A percentile compares a stretch with the other conserved stretches of the same genome.
These are phyloP conservation scores for Nemania sp. DNA, from an alignment of 2,329 filamentous ascomycete species.

Conservation along the genomic window DNA sequence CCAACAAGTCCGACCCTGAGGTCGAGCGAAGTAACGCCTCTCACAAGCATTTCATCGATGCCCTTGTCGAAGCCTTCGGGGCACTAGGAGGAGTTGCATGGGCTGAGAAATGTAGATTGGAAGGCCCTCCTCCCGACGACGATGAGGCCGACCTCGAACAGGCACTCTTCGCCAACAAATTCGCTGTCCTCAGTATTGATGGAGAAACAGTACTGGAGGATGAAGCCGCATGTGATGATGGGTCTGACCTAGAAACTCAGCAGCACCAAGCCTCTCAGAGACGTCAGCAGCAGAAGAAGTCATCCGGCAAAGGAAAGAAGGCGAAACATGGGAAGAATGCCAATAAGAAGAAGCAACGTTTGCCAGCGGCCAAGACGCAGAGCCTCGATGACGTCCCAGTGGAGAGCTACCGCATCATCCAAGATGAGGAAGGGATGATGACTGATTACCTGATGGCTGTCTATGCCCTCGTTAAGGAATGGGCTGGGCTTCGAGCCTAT, in stretches of 20 bases:
- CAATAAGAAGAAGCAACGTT: constrained; percentile 39
- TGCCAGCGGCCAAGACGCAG: constrained; percentile 28
- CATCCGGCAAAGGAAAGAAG: constrained; percentile 37
- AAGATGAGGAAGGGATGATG: constrained; percentile 52
- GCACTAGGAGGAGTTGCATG: constrained; percentile 33
- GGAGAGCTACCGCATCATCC: constrained; percentile 59
- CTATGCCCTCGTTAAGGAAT: constrained; percentile 54
- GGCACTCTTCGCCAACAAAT: constrained; percentile 49
- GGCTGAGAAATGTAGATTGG: constrained; percentile 49
- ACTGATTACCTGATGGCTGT: constrained; percentile 60
- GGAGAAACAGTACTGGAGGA: constrained; percentile 34
- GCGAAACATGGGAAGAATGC: constrained; percentile 46
- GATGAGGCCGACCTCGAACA: constrained; percentile 45
- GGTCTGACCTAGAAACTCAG: constrained; percentile 26
- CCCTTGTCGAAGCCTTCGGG: constrained; percentile 53
- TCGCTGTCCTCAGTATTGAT: constrained; percentile 44
- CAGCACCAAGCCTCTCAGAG: constrained; percentile 34
- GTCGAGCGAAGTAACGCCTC: constrained; percentile 54
- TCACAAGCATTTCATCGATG: constrained; percentile 59
- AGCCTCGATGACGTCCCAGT: constrained; percentile 55
- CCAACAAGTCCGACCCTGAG: constrained; percentile 51
- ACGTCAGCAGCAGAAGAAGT: constrained; percentile 36
- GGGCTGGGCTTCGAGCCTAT: constrained; percentile 54
- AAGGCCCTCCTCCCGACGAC: constrained; percentile 43
- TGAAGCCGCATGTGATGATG: constrained; percentile 35